phyloP scores from a whole-genome alignment of 768 basidiomycete species.

The Trametes punicea region DNA sequence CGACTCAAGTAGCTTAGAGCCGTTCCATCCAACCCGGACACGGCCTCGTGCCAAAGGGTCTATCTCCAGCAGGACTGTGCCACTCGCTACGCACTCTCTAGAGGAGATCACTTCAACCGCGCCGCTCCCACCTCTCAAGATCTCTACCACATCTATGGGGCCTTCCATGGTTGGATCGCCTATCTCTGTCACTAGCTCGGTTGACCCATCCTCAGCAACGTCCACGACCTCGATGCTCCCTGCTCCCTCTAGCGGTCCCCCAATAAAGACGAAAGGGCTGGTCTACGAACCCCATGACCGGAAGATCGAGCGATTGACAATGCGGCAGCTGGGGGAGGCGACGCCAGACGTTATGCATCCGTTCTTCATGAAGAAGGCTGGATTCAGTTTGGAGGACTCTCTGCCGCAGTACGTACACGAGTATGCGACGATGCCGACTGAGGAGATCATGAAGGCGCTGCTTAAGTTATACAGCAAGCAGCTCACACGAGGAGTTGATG shows the following conservation, averaged over 20 bases:
- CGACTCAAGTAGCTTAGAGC: not conserved
- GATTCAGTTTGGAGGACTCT: conserved; percentile 79
- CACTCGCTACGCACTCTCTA: conserved; percentile 8
- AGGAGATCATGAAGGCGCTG: conserved; percentile 80
- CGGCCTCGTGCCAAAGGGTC: conserved; percentile 8
- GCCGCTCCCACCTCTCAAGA: conserved; percentile 1
- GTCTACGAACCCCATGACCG: conserved; percentile 56
- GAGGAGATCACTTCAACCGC: not conserved
- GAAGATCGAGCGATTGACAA: conserved; percentile 73
- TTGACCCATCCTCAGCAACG: not conserved
- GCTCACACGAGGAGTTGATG: conserved; percentile 30
- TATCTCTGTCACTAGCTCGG: not conserved
- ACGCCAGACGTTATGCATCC: conserved; percentile 87
- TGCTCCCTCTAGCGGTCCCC: conserved; percentile 1
- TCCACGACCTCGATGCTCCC: not conserved
- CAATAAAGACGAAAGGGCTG: conserved; percentile 31
- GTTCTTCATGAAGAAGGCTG: conserved; percentile 81
- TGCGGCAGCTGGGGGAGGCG: conserved; percentile 86
- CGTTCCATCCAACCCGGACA: not conserved
- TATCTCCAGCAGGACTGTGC: conserved; percentile 8
- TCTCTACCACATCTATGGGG: not conserved
- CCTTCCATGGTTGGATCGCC: conserved; percentile 7
- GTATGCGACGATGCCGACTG: conserved; percentile 78
- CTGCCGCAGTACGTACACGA: conserved; percentile 87
- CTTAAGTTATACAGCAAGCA: conserved; percentile 77